phyloP scores from a whole-genome alignment of 2,329 filamentous ascomycete species.

The Leptographium radiaticola region DNA sequence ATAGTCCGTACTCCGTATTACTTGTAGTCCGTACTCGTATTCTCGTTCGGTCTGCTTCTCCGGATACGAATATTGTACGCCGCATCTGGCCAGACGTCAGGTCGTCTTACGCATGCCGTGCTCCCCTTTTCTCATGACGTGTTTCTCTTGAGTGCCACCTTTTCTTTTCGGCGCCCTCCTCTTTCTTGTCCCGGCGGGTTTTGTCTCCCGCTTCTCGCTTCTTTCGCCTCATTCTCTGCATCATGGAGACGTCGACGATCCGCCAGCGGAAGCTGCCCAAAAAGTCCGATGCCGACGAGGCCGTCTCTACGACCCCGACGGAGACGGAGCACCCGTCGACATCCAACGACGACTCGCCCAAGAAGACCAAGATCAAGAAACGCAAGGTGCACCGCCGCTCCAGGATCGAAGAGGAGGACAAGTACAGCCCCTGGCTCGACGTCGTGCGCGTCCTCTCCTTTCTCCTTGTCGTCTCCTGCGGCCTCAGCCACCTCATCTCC shows the following conservation, averaged over 20 bases:
- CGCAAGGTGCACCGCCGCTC: slow-evolving; percentile 9
- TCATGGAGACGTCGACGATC: background rate
- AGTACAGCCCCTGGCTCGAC: slow-evolving; percentile 44
- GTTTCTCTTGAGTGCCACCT: no score
- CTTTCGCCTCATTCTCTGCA: background rate
- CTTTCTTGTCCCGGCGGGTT: no score
- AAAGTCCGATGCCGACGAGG: background rate
- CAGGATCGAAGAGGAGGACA: slow-evolving; percentile 49
- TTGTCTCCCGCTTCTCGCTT: no score
- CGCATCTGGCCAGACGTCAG: no score
- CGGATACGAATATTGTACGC: no score
- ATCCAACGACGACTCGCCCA: slow-evolving; percentile 9
- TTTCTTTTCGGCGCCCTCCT: no score
- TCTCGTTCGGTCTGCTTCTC: no score
- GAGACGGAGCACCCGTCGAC: background rate
- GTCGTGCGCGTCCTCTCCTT: slow-evolving; percentile 56
- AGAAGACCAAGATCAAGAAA: slow-evolving; percentile 14
- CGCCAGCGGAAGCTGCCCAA: slow-evolving; percentile 3
- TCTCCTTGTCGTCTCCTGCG: slow-evolving; percentile 50
- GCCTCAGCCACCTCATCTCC: slow-evolving; percentile 65
- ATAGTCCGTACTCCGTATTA: no score
- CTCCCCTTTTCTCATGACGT: no score
- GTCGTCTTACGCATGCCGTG: no score
- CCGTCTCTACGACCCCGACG: background rate
- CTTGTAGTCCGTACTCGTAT: no score